Conservation (phyloP, 73 alveolate genomes). For the Paramecium primaurelia region DNA sequence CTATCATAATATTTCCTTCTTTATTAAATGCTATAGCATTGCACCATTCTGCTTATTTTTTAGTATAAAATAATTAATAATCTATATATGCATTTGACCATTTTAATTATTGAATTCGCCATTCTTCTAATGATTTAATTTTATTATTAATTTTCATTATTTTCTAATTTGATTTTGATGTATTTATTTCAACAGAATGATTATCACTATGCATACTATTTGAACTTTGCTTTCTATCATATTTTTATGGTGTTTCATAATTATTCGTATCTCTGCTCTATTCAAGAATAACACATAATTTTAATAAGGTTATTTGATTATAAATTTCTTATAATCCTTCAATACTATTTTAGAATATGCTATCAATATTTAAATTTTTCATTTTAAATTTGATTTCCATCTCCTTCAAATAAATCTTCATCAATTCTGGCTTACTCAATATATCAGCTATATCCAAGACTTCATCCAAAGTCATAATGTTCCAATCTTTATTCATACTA, state of each 20-base stretch:
- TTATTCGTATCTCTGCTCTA: neutral
- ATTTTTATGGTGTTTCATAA: neutral
- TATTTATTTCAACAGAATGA: neutral
- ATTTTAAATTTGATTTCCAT: neutral
- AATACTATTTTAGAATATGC: neutral
- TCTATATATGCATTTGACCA: neutral
- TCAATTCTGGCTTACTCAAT: neutral
- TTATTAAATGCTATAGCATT: neutral
- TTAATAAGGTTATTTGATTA: neutral
- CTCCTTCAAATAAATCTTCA: neutral
- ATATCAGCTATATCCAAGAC: neutral
- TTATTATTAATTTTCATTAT: neutral
- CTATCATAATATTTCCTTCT: neutral
- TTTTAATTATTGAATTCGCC: neutral
- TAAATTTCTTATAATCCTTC: neutral
- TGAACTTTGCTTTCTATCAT: neutral
- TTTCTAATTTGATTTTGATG: neutral
- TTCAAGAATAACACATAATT: neutral
- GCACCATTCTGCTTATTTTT: neutral
- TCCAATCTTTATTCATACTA: neutral
- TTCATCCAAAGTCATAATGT: neutral
- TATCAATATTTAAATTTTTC: neutral
- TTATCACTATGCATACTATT: neutral
- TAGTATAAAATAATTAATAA: neutral
- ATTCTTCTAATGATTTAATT: neutral